These are phyloP conservation scores for Silene uniflora DNA, from an alignment of 148 eudicot genomes.

Conservation along the genomic window DNA sequence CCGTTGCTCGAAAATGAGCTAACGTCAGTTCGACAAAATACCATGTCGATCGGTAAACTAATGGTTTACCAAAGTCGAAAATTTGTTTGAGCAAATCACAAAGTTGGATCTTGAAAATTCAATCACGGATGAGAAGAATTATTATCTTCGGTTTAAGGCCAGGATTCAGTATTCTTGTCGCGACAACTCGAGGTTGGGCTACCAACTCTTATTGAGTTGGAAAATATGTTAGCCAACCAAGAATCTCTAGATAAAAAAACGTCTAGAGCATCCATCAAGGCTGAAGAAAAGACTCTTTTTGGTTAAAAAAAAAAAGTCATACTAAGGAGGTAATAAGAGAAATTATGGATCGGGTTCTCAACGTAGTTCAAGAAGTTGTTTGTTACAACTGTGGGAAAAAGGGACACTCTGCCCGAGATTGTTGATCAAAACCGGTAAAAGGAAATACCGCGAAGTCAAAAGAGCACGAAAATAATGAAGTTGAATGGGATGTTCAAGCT, in stretches of 20 bases:
- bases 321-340: not conserved
- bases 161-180: not conserved
- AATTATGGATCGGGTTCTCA: not conserved
- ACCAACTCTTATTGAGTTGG: slow-evolving; percentile 10
- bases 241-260: slow-evolving; percentile 20
- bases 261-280: not conserved
- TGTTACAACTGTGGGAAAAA: slow-evolving; percentile 4
- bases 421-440: slow-evolving; percentile 3
- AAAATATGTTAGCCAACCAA: slow-evolving; percentile 13
- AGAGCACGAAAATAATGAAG: not conserved
- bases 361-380: not conserved
- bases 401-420: not conserved
- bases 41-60: slow-evolving; percentile 2
- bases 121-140: no score
- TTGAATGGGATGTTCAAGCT: slow-evolving; percentile 3
- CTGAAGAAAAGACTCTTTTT: not conserved
- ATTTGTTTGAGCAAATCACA: slow-evolving; percentile 8
- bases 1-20: not conserved
- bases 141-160: no score
- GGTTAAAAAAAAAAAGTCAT: not conserved
- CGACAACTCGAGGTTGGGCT: slow-evolving; percentile 7
- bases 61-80: not conserved
- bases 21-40: not conserved
- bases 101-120: no score
- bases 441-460: slow-evolving; percentile 1